Percentiles rank a stretch among this genome's conserved stretches.
phyloP scores from a whole-genome alignment of 371 early-diverging fungal species.

The Umbelopsis sp. region DNA sequence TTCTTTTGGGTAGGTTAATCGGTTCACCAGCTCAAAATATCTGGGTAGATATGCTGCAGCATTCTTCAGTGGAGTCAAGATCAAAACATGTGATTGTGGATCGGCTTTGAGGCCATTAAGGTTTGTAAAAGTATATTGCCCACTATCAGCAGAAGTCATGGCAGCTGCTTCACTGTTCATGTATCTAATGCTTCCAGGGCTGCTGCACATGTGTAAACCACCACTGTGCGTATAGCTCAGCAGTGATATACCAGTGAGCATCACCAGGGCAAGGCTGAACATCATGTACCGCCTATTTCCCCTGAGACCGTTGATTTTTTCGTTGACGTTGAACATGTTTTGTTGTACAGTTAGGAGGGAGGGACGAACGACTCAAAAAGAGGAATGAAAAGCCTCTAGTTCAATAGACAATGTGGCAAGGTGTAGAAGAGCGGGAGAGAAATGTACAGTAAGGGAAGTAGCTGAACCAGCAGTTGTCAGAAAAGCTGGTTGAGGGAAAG shows the following conservation, averaged over 20 bases:
- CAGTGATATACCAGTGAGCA: constrained; percentile 7
- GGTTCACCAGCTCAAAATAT: constrained; percentile 57
- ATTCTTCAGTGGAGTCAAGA: constrained; percentile 68
- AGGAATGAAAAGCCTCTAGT: not conserved
- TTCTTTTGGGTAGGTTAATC: constrained; percentile 57
- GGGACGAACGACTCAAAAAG: not conserved
- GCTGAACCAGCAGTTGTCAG: not conserved
- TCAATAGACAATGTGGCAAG: not conserved
- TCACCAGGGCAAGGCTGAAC: constrained; percentile 2
- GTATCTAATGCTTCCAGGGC: not conserved
- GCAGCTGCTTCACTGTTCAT: constrained; percentile 1
- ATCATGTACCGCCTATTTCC: constrained; percentile 17
- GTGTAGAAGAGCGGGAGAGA: not conserved
- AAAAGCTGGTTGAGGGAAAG: not conserved
- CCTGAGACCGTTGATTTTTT: constrained; percentile 8
- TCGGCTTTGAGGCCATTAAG: constrained; percentile 33
- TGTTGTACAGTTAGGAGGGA: not conserved
- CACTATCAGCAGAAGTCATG: constrained; percentile 8
- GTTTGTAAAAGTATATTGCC: constrained; percentile 18
- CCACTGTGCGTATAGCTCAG: constrained; percentile 2
- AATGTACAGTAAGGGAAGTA: constrained; percentile 7
- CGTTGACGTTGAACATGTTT: constrained; percentile 7
- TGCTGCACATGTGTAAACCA: not conserved
- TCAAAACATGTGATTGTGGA: constrained; percentile 47
- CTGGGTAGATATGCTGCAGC: constrained; percentile 53